Conservation (phyloP, 2,329 filamentous ascomycete genomes). For the Emmonsiellopsis sp. region DNA sequence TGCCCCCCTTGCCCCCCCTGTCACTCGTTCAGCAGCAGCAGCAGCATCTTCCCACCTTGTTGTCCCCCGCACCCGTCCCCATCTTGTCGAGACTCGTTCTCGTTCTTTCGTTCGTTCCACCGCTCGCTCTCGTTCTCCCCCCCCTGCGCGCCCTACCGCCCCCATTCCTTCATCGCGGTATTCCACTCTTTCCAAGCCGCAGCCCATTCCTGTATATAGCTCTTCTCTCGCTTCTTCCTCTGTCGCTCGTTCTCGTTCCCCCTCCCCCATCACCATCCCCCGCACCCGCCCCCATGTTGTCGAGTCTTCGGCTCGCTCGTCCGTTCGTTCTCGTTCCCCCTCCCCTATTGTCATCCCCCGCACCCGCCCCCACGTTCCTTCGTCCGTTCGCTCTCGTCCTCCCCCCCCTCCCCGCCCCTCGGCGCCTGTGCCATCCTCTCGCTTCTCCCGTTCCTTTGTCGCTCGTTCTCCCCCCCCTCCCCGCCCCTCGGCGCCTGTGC, state of each 20-base stretch:
- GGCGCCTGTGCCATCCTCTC: not conserved
- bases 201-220: not conserved
- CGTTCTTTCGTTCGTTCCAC: not conserved
- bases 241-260: constrained; percentile 3
- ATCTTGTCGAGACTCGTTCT: not conserved
- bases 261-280: constrained; percentile 1
- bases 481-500: constrained; percentile 1
- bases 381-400: not conserved
- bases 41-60: not conserved
- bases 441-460: constrained; percentile 3
- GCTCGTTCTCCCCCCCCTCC: constrained; percentile 6
- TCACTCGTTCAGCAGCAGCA: not conserved
- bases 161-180: not conserved
- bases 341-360: constrained; percentile 1
- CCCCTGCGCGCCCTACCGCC: not conserved
- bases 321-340: constrained; percentile 5
- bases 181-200: not conserved
- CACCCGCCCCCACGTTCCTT: constrained; percentile 12
- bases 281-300: constrained; percentile 8
- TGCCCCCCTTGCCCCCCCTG: constrained; percentile 2
- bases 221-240: not conserved
- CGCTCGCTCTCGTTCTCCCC: not conserved
- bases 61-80: not conserved
- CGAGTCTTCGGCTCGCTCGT: not conserved
- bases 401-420: constrained; percentile 6